These are phyloP conservation scores for Ophiostoma himal-ulmi DNA, from an alignment of 2,329 filamentous ascomycete genomes.

Conservation along the genomic window DNA sequence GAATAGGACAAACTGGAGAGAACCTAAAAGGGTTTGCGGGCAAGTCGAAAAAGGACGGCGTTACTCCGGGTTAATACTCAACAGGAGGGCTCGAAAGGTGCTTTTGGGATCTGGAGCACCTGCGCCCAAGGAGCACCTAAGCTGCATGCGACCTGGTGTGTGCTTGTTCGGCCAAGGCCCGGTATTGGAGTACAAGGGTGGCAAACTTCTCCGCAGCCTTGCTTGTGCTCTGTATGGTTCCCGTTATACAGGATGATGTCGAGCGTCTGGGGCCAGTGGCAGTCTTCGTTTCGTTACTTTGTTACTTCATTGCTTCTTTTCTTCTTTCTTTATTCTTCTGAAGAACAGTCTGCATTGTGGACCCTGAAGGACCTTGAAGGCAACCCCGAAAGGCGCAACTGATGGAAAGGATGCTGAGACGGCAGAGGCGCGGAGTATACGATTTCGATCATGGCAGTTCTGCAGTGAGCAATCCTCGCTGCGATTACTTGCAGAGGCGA, in stretches of 20 bases:
- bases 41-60: constrained; percentile 6
- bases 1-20: neutral
- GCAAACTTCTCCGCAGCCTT: constrained; percentile 12
- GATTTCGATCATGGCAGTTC: neutral
- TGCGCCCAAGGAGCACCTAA: neutral
- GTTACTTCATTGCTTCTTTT: too few species aligned
- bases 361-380: neutral
- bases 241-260: constrained; percentile 1
- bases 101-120: neutral
- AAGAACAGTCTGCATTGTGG: neutral
- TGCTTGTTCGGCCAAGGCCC: neutral
- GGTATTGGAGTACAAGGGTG: neutral
- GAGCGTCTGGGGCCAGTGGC: neutral
- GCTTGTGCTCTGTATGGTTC: neutral
- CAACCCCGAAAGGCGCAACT: neutral
- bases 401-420: neutral
- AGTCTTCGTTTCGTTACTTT: neutral
- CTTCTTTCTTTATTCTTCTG: neutral
- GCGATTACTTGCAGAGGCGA: neutral
- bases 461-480: neutral
- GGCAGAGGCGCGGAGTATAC: constrained; percentile 3
- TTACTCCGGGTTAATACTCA: constrained; percentile 10
- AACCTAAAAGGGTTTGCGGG: neutral
- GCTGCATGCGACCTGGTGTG: neutral
- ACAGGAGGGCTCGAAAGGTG: neutral